phyloP scores from a whole-genome alignment of 495 filamentous ascomycete species.

The Neurospora sp. region DNA sequence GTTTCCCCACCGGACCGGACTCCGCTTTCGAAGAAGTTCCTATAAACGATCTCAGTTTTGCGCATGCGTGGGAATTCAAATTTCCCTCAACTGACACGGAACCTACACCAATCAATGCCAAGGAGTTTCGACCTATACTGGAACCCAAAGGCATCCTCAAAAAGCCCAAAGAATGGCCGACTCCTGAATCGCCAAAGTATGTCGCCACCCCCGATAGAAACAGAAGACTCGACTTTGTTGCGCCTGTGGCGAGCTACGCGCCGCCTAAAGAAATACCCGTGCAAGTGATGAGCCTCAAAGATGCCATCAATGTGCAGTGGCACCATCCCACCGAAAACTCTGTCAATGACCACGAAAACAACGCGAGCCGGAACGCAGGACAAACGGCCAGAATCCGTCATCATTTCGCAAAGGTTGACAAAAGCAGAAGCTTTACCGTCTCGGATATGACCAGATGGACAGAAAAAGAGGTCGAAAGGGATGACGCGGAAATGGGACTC shows the following conservation, averaged over 20 bases:
- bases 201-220: slow-evolving; percentile 16
- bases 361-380: background rate
- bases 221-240: slow-evolving; percentile 16
- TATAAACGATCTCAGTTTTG: slow-evolving; percentile 9
- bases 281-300: slow-evolving; percentile 7
- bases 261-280: slow-evolving; percentile 11
- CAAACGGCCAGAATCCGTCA: background rate
- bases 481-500: slow-evolving; percentile 14
- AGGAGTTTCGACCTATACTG: slow-evolving; percentile 7
- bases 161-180: slow-evolving; percentile 6
- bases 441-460: background rate
- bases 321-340: background rate
- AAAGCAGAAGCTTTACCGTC: background rate
- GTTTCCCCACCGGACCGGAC: slow-evolving; percentile 8
- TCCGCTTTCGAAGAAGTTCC: slow-evolving; percentile 13
- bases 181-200: slow-evolving; percentile 11
- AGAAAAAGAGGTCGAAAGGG: slow-evolving; percentile 5
- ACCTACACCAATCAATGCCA: background rate
- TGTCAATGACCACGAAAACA: background rate
- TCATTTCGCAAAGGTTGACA: background rate
- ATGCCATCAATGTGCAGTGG: slow-evolving; percentile 1
- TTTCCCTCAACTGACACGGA: slow-evolving; percentile 7
- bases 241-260: slow-evolving; percentile 14
- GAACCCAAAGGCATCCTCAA: slow-evolving; percentile 20
- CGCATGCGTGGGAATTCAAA: slow-evolving; percentile 9